Evolutionary conservation across 2,329 filamentous ascomycete genomes (phyloP).

Genomic region (Curvularia sp.): DNA sequence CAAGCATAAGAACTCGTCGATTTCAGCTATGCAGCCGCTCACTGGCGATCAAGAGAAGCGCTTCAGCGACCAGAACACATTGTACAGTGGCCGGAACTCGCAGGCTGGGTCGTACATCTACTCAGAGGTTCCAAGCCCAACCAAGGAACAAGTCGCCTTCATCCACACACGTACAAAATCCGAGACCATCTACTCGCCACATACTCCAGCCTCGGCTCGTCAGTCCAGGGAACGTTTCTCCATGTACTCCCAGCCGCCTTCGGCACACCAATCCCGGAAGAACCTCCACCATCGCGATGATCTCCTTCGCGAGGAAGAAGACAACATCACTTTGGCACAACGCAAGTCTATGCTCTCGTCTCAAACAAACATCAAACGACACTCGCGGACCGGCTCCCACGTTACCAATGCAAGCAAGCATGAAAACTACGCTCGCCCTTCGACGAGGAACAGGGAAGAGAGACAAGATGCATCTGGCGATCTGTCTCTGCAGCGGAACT

Average conservation of each 20-base stretch:
- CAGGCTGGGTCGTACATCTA: conserved; percentile 40
- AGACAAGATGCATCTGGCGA: conserved; percentile 29
- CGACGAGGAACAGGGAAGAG: conserved; percentile 21
- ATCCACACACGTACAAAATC: conserved; percentile 77
- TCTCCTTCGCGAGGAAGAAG: conserved; percentile 36
- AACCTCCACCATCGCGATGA: conserved; percentile 48
- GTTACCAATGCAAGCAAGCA: conserved; percentile 41
- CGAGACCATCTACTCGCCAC: conserved; percentile 61
- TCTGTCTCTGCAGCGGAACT: conserved; percentile 39
- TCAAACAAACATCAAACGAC: conserved; percentile 45
- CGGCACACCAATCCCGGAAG: conserved; percentile 48
- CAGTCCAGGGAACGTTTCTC: conserved; percentile 61
- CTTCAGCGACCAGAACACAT: conserved; percentile 58
- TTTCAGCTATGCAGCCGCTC: conserved; percentile 53
- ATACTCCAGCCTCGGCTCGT: conserved; percentile 60
- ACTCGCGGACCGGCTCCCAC: conserved; percentile 38
- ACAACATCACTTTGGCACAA: conserved; percentile 44
- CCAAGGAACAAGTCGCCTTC: conserved; percentile 71
- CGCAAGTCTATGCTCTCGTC: conserved; percentile 45
- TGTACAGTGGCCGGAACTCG: conserved; percentile 46
- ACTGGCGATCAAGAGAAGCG: conserved; percentile 67
- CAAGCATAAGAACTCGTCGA: conserved; percentile 74
- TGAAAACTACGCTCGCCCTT: conserved; percentile 41
- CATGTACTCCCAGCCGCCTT: conserved; percentile 53
- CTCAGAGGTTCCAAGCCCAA: conserved; percentile 40